Percentiles rank a stretch among this genome's conserved stretches.
Conservation (phyloP, 176 grass and related monocot genomes). For the Cymbopogon citratus region DNA sequence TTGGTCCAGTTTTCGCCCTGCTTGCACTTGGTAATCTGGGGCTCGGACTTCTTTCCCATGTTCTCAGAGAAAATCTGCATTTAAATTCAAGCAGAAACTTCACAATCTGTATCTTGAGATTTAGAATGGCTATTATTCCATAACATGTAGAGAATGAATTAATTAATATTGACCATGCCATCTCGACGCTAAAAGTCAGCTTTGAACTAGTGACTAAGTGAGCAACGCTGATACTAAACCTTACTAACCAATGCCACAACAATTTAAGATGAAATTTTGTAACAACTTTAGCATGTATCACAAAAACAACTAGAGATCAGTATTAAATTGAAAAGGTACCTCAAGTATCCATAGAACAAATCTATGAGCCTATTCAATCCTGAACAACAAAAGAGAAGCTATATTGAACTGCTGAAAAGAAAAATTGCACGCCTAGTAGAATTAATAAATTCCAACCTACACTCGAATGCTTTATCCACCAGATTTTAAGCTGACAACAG, state of each 20-base stretch:
- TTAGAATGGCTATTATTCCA: neutral
- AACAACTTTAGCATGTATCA: neutral
- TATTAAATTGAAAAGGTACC: neutral
- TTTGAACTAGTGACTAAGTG: neutral
- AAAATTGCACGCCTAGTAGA: neutral
- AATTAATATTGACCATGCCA: neutral
- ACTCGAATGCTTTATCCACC: neutral
- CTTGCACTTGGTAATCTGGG: conserved; percentile 75
- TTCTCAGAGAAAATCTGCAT: conserved; percentile 77
- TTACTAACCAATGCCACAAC: no score
- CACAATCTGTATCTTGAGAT: neutral
- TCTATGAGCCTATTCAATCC: neutral
- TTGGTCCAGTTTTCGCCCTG: conserved; percentile 76
- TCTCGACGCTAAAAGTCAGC: neutral
- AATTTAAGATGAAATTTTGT: no score
- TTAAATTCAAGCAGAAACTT: neutral
- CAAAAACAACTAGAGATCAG: neutral
- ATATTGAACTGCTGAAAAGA: neutral
- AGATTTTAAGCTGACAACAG: neutral
- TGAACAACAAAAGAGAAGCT: neutral
- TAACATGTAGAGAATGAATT: neutral
- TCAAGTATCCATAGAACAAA: neutral
- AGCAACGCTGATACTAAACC: no score
- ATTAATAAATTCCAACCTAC: neutral
- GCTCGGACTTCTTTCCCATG: conserved; percentile 71